Evolutionary conservation across 2,329 filamentous ascomycete genomes (phyloP), one percentile per base, ranked within the genome.

Genomic region (Fusarium coffeatum): DNA sequence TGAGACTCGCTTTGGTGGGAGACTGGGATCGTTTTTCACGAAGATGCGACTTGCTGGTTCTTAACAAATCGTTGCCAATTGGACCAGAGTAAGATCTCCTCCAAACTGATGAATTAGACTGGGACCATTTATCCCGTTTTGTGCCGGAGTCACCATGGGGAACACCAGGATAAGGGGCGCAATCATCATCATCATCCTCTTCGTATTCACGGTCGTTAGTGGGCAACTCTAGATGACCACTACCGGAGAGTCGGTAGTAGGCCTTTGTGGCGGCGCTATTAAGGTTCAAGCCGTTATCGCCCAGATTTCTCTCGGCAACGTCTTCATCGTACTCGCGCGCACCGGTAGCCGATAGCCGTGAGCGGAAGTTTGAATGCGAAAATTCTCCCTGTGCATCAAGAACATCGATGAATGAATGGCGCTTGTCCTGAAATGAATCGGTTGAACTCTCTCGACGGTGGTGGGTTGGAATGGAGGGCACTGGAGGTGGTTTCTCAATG

Each of bases 301-400:
- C 77, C 47, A 88, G 80, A 65, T 91, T 91, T 34, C 89, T 82
- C 68, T 90, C 87, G 3, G 88, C 88, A 3, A 90, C 87, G 73
- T 90, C 88, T 74, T 91, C 89, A n/a, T 86, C 88, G 69, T 88
- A 90, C 51, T 87, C 84, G 45, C 83, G 81, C 0, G 80, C 79
- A 3, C 87, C 87, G 1, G 85, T 74, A 2, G 87, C 86, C 57
- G 83, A 76, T 5, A 88, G 71, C 18, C 86, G 81, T 12, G 80
- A 79, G 49, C 79, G 78, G 68, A 88, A 88, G 63, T 87, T 81
- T 4, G 81, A 78, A 0, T 83, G 82, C 28, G 76, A 83, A 41
- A 89, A 79, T 27, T 81, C 84, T 1, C 86, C 85, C 63, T 87
- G 85, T 1, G 87, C 88, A 67, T 90, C 88, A 4, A 90, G 79